phyloP scores from a whole-genome alignment of 192 early-diverging fungal genomes.

The Podila verticillata region DNA sequence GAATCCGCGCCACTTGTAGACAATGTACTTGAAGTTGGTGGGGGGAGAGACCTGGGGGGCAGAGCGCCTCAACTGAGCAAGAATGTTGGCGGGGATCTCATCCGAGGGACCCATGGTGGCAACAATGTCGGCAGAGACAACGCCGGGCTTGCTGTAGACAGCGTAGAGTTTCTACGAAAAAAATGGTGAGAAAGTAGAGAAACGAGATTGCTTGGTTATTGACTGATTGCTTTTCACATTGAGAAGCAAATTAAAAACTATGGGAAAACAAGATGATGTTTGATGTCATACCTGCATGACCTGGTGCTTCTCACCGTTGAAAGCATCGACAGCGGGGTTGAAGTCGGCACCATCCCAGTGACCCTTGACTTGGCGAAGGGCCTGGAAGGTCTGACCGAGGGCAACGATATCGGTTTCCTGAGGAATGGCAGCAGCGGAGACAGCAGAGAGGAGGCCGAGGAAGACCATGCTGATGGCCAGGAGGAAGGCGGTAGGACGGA shows the following conservation, averaged over 20 bases:
- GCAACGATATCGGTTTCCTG: background rate
- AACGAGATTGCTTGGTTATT: background rate
- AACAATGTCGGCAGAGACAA: background rate
- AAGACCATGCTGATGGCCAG: conserved; percentile 14
- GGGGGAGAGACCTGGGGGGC: conserved; percentile 7
- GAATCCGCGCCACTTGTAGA: conserved; percentile 39
- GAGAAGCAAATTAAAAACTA: too few relatives aligned
- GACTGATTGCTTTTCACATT: background rate
- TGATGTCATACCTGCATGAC: conserved; percentile 33
- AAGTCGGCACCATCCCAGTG: conserved; percentile 38
- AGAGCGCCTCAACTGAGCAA: background rate
- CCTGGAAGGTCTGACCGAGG: conserved; percentile 35
- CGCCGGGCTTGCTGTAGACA: background rate
- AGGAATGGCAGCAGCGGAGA: conserved; percentile 6
- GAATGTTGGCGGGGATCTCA: conserved; percentile 12
- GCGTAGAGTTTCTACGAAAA: conserved; percentile 9
- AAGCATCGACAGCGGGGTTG: conserved; percentile 28
- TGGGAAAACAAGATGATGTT: background rate
- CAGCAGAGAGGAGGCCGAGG: conserved; percentile 9
- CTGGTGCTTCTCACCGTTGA: conserved; percentile 44
- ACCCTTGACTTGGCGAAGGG: conserved; percentile 39
- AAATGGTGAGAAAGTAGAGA: background rate
- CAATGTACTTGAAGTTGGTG: conserved; percentile 10
- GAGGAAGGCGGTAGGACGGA: conserved; percentile 14
- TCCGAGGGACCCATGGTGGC: conserved; percentile 20